These are phyloP conservation scores for Cymbopogon flexuosus DNA, from an alignment of 202 grass and related monocot species.

Conservation along the genomic window DNA sequence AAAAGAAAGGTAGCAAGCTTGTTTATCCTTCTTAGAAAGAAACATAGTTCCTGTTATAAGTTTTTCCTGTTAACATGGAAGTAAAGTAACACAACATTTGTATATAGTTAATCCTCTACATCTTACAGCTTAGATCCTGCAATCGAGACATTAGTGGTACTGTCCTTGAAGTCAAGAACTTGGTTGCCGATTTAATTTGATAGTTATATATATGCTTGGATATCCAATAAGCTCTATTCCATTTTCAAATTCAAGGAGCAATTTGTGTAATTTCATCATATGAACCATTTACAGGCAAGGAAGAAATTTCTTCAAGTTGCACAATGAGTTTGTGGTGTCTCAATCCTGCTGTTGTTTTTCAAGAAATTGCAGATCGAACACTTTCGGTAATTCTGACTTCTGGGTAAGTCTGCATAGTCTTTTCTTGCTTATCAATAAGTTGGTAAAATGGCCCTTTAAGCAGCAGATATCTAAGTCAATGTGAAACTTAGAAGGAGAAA, in stretches of 20 bases:
- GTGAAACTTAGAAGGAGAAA: neutral
- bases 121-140: neutral
- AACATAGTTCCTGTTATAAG: neutral
- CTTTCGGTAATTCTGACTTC: slow-evolving; percentile 96
- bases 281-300: slow-evolving; percentile 46
- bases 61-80: neutral
- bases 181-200: slow-evolving; percentile 14
- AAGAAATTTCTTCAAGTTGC: slow-evolving; percentile 42
- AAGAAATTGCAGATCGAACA: slow-evolving; percentile 62
- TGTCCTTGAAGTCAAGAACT: slow-evolving; percentile 22
- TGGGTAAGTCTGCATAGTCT: slow-evolving; percentile 46
- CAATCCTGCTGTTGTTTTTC: slow-evolving; percentile 84
- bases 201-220: neutral
- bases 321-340: slow-evolving; percentile 93
- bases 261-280: neutral
- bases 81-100: neutral
- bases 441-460: neutral
- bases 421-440: neutral
- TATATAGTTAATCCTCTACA: slow-evolving; percentile 6
- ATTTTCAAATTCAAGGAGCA: slow-evolving; percentile 7
- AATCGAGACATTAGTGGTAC: neutral
- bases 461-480: neutral
- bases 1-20: slow-evolving; percentile 58
- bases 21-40: neutral
- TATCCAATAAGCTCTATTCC: neutral